Evolutionary conservation across 2,329 filamentous ascomycete species (phyloP).

Genomic region (Gliomastix tumulicola): DNA sequence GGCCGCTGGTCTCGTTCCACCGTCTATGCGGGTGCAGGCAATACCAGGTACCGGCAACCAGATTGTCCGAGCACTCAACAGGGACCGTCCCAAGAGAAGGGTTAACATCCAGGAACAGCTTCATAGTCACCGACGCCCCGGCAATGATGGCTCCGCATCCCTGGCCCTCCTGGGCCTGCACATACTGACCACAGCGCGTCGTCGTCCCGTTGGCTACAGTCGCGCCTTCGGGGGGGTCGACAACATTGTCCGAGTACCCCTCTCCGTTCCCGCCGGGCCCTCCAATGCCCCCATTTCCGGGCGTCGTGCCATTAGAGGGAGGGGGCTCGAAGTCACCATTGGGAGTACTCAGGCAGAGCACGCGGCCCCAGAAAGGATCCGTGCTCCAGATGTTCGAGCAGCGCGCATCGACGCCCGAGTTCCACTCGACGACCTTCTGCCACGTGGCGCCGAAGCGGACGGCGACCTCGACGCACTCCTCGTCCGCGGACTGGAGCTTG

Average conservation of each 20-base stretch:
- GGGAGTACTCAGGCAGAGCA: conserved; percentile 7
- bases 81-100: conserved; percentile 1
- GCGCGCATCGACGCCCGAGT: conserved; percentile 5
- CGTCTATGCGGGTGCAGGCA: too few species aligned
- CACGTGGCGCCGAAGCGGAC: conserved; percentile 2
- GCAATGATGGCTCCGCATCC: background rate
- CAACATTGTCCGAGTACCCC: background rate
- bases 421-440: conserved; percentile 4
- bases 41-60: too few species aligned
- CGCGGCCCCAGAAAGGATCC: conserved; percentile 7
- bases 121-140: background rate
- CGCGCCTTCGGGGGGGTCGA: background rate
- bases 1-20: too few species aligned
- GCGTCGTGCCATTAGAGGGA: background rate
- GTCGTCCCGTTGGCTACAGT: background rate
- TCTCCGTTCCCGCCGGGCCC: conserved; percentile 1
- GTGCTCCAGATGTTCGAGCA: conserved; percentile 7
- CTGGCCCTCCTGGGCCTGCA: background rate
- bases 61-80: too few species aligned
- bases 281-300: background rate
- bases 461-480: conserved; percentile 4
- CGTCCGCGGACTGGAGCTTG: conserved; percentile 2
- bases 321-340: conserved; percentile 3
- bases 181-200: background rate
- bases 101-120: background rate